Conservation (phyloP, 2,329 filamentous ascomycete genomes). For the Myriosclerotinia curreyana region DNA sequence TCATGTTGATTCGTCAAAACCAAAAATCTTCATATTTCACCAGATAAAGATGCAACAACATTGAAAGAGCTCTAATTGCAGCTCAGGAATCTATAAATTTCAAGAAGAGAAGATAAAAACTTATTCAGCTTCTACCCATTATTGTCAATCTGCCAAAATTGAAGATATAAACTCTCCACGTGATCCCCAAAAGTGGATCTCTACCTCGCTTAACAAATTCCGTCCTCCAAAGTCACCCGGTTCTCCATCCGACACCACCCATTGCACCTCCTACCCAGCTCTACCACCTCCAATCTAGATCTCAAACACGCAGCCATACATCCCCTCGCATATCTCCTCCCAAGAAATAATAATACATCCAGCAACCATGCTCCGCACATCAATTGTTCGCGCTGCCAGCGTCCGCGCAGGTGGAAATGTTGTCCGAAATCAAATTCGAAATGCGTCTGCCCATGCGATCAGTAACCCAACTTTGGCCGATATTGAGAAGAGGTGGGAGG, state of each 20-base stretch:
- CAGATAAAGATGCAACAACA: slow-evolving; percentile 9
- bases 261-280: slow-evolving; percentile 2
- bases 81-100: neutral
- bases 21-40: neutral
- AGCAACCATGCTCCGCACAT: slow-evolving; percentile 28
- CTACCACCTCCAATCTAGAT: slow-evolving; percentile 15
- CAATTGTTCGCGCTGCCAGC: slow-evolving; percentile 23
- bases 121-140: neutral
- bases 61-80: slow-evolving; percentile 8
- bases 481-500: slow-evolving; percentile 99
- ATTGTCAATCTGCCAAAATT: neutral
- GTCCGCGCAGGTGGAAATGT: slow-evolving; percentile 20
- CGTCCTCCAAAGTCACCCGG: slow-evolving; percentile 20
- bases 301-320: slow-evolving; percentile 1
- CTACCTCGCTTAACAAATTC: slow-evolving; percentile 23
- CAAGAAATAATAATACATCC: neutral
- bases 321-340: slow-evolving; percentile 17
- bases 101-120: neutral
- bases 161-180: slow-evolving; percentile 13
- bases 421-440: slow-evolving; percentile 19
- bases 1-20: slow-evolving; percentile 15
- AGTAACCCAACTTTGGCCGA: slow-evolving; percentile 96
- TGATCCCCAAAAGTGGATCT: slow-evolving; percentile 20
- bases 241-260: slow-evolving; percentile 12
- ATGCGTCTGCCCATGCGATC: slow-evolving; percentile 71